Percentiles rank a stretch among this genome's conserved stretches.
These are phyloP conservation scores for Saturnispora quitensis DNA, from an alignment of 805 yeast species.

Conservation along the genomic window DNA sequence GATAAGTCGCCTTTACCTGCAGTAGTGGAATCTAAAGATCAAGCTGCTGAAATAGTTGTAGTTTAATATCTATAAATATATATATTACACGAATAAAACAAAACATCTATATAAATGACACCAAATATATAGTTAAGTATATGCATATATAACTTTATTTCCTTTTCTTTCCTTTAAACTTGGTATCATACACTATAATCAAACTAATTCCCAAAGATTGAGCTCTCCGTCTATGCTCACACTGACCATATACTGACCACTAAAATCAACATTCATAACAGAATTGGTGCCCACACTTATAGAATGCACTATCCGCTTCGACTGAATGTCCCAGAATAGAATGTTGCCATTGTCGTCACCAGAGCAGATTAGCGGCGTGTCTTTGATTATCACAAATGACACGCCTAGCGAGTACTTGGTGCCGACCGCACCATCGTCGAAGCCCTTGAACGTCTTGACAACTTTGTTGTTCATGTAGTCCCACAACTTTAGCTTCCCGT, in stretches of 20 bases:
- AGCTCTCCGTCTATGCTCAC: conserved; percentile 26
- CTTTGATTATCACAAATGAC: conserved; percentile 35
- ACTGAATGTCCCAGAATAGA: conserved; percentile 59
- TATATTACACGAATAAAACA: not conserved
- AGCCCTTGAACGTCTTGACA: conserved; percentile 48
- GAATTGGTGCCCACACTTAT: conserved; percentile 12
- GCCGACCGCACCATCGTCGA: conserved; percentile 23
- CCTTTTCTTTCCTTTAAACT: not conserved
- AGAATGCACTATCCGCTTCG: conserved; percentile 36
- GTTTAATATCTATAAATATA: not conserved
- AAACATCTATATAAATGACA: not conserved
- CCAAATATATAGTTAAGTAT: not conserved
- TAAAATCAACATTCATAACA: conserved; percentile 35
- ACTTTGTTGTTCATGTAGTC: conserved; percentile 76
- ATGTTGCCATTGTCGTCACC: conserved; percentile 52
- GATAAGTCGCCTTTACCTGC: conserved; percentile 8
- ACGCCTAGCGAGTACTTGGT: conserved; percentile 45
- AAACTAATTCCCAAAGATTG: not conserved
- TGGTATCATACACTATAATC: not conserved
- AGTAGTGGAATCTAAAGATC: conserved; percentile 4
- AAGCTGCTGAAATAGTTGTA: conserved; percentile 16
- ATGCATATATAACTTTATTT: not conserved
- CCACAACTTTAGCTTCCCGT: conserved; percentile 76
- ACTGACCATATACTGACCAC: conserved; percentile 29
- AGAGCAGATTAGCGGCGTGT: conserved; percentile 39